Evolutionary conservation across 148 eudicot species (phyloP).

Genomic region (Pouteria glomerata): DNA sequence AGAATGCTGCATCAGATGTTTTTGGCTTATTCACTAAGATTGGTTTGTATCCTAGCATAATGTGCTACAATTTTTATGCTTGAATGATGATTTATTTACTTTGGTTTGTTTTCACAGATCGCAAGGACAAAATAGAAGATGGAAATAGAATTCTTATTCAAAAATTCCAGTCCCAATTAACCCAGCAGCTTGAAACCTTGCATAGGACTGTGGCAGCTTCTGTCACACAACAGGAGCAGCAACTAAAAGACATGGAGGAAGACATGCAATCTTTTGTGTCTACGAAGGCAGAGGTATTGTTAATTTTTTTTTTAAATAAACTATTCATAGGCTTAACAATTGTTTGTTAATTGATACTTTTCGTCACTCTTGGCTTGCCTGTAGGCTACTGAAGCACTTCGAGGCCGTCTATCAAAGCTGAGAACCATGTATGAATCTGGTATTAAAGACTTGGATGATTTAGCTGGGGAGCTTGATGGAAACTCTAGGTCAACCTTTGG

Average conservation of each 20-base stretch:
- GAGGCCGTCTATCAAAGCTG: slow-evolving; percentile 54
- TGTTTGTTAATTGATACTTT: neutral
- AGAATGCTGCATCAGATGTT: slow-evolving; percentile 87
- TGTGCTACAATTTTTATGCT: neutral
- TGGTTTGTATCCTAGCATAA: slow-evolving; percentile 43
- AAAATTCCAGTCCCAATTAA: slow-evolving; percentile 74
- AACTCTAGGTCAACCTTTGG: slow-evolving; percentile 71
- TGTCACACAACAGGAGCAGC: slow-evolving; percentile 84
- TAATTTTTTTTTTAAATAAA: neutral
- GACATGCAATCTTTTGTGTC: slow-evolving; percentile 96
- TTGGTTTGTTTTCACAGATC: slow-evolving; percentile 45
- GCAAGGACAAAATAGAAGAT: slow-evolving; percentile 93
- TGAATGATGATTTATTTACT: slow-evolving; percentile 8
- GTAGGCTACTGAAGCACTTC: slow-evolving; percentile 86
- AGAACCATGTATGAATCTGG: slow-evolving; percentile 81
- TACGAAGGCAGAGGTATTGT: slow-evolving; percentile 72
- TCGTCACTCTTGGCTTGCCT: slow-evolving; percentile 12
- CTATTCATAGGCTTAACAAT: neutral
- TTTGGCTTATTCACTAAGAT: slow-evolving; percentile 82
- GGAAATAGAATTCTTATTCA: slow-evolving; percentile 71
- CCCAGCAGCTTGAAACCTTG: slow-evolving; percentile 83
- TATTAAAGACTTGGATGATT: slow-evolving; percentile 65
- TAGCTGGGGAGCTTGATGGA: slow-evolving; percentile 83
- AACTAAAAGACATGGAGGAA: slow-evolving; percentile 86
- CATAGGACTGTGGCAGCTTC: slow-evolving; percentile 84